Conservation (phyloP, 148 eudicot species). For the Arctostaphylos glauca region DNA sequence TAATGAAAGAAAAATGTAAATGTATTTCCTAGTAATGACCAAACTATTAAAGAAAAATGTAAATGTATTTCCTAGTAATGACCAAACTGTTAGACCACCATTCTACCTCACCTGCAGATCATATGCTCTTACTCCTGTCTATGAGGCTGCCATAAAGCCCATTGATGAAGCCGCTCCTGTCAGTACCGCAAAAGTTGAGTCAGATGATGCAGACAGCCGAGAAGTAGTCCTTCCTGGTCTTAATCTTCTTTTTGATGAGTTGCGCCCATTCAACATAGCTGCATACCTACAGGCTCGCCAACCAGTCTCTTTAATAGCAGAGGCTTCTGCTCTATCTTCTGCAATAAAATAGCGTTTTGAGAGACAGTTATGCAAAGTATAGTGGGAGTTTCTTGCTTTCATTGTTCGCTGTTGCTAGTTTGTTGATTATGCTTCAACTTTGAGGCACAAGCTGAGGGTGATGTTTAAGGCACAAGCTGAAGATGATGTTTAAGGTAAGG, state of each 20-base stretch:
- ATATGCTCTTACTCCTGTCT: constrained; percentile 67
- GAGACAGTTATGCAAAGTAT: background rate
- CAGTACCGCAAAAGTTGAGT: constrained; percentile 47
- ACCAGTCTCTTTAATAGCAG: constrained; percentile 78
- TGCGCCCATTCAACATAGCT: constrained; percentile 84
- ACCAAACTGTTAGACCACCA: background rate
- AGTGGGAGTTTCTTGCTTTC: background rate
- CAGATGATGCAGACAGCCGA: constrained; percentile 71
- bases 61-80: background rate
- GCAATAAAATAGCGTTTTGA: constrained; percentile 42
- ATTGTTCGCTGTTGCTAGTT: constrained; percentile 8
- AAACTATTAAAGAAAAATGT: background rate
- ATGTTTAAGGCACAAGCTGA: constrained; percentile 4
- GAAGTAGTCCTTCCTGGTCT: constrained; percentile 91
- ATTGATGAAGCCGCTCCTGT: constrained; percentile 53
- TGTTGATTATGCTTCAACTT: constrained; percentile 8
- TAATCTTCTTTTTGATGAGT: constrained; percentile 80
- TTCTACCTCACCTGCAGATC: constrained; percentile 51
- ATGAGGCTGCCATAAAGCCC: constrained; percentile 65
- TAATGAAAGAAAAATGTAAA: background rate
- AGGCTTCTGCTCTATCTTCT: constrained; percentile 66
- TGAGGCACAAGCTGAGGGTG: constrained; percentile 7
- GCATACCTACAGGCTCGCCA: constrained; percentile 97
- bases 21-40: background rate
- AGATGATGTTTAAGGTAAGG: constrained; percentile 13